These are phyloP conservation scores for Tranzscheliella williamsii DNA, from an alignment of 1,284 basidiomycete species.

Conservation along the genomic window DNA sequence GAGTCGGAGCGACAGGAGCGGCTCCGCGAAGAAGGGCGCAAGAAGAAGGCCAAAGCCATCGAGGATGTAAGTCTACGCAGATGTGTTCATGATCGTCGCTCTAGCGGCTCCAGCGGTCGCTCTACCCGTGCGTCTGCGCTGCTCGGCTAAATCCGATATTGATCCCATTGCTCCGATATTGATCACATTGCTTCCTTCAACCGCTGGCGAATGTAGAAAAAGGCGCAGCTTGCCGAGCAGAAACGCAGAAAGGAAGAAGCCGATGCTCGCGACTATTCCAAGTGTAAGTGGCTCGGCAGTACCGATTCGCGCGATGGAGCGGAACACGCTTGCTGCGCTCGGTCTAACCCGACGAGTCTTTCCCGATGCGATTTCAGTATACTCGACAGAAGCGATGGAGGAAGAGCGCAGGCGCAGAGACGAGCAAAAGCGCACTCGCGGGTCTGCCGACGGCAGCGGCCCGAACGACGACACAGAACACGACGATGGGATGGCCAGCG, in stretches of 20 bases:
- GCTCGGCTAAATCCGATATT: no score
- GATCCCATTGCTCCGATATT: background rate
- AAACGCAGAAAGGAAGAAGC: slow-evolving; percentile 67
- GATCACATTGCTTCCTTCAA: background rate
- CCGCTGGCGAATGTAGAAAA: slow-evolving; percentile 22
- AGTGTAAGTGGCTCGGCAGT: no score
- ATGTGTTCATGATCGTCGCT: no score
- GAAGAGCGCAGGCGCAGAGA: slow-evolving; percentile 38
- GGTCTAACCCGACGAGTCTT: no score
- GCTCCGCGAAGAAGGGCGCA: slow-evolving; percentile 29
- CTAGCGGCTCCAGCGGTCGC: no score
- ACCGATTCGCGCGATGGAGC: slow-evolving; percentile 1
- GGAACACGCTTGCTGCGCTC: background rate
- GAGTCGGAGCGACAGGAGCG: slow-evolving; percentile 81
- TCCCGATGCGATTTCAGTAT: slow-evolving; percentile 30
- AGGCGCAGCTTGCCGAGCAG: slow-evolving; percentile 40
- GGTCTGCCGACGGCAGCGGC: slow-evolving; percentile 9
- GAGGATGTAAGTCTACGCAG: slow-evolving; percentile 31
- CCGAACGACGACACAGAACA: slow-evolving; percentile 14
- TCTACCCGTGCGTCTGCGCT: no score
- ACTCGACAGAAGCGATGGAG: slow-evolving; percentile 51
- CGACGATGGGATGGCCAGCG: slow-evolving; percentile 42
- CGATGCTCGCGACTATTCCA: slow-evolving; percentile 57
- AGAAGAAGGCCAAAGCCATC: slow-evolving; percentile 46
- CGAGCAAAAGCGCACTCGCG: slow-evolving; percentile 21